These are phyloP conservation scores for Babesia bigemina DNA, from an alignment of 169 alveolate genomes.

Conservation along the genomic window DNA sequence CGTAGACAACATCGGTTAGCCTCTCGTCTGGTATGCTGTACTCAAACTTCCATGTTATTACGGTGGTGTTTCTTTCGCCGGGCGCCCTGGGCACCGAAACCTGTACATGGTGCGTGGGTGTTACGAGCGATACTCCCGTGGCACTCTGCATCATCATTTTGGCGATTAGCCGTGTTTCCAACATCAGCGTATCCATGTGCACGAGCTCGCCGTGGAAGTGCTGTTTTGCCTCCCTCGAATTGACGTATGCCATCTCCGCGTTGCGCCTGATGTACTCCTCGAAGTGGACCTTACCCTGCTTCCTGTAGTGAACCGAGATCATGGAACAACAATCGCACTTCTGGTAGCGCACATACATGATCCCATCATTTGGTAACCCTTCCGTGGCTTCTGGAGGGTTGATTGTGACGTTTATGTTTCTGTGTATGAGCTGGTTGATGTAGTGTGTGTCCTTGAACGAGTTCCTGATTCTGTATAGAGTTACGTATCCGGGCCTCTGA, in stretches of 20 bases:
- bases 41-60: constrained; percentile 16
- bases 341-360: constrained; percentile 9
- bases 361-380: constrained; percentile 5
- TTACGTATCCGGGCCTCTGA: neutral
- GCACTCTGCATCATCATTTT: constrained; percentile 19
- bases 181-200: constrained; percentile 11
- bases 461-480: constrained; percentile 1
- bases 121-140: constrained; percentile 14
- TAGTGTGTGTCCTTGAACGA: constrained; percentile 17
- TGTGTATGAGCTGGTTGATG: constrained; percentile 1
- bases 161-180: neutral
- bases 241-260: neutral
- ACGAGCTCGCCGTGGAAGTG: neutral
- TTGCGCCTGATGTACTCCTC: constrained; percentile 6
- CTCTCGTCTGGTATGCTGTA: neutral
- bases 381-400: constrained; percentile 5
- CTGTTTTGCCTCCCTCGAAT: neutral
- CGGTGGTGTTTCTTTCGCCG: neutral
- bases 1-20: neutral
- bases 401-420: neutral
- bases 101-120: constrained; percentile 8
- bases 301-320: constrained; percentile 15
- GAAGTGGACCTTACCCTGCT: neutral
- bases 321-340: neutral
- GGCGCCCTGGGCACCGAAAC: neutral